Evolutionary conservation across 768 basidiomycete species (phyloP).

Genomic region (Russula lepida): DNA sequence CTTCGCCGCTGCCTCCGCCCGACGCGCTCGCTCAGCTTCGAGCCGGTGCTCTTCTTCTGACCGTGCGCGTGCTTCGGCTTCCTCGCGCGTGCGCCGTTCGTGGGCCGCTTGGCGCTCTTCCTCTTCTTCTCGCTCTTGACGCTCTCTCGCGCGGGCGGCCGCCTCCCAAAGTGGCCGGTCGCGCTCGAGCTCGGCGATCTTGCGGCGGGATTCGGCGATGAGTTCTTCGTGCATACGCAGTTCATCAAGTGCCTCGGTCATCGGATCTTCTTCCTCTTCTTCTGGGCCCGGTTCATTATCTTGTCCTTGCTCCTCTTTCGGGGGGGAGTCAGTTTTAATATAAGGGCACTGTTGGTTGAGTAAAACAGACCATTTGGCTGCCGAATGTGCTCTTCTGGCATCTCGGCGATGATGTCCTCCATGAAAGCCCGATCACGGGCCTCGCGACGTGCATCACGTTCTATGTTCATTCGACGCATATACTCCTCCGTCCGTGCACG

Average conservation of each 20-base stretch:
- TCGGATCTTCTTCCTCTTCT: constrained; percentile 13
- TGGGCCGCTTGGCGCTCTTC: constrained; percentile 23
- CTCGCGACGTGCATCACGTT: constrained; percentile 31
- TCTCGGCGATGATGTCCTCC: constrained; percentile 30
- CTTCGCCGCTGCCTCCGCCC: not conserved
- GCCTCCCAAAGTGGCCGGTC: constrained; percentile 58
- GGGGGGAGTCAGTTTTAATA: not conserved
- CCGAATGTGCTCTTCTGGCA: constrained; percentile 13
- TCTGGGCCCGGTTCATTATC: not conserved
- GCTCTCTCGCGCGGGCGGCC: constrained; percentile 31
- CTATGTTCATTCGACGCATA: constrained; percentile 27
- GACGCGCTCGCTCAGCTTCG: constrained; percentile 24
- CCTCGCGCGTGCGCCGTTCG: constrained; percentile 22
- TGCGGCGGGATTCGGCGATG: constrained; percentile 56
- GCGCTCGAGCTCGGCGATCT: constrained; percentile 57
- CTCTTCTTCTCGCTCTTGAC: constrained; percentile 24
- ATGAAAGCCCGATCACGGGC: constrained; percentile 34
- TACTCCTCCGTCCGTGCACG: constrained; percentile 36
- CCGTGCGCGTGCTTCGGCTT: constrained; percentile 29
- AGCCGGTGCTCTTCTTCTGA: constrained; percentile 27
- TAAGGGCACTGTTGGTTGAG: not conserved
- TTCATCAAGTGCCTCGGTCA: constrained; percentile 21
- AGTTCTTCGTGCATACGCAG: constrained; percentile 32
- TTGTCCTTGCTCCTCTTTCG: not conserved
- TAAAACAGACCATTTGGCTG: constrained; percentile 1